These are phyloP conservation scores for Westerdykella ornata DNA, from an alignment of 2,329 filamentous ascomycete genomes.

Conservation along the genomic window DNA sequence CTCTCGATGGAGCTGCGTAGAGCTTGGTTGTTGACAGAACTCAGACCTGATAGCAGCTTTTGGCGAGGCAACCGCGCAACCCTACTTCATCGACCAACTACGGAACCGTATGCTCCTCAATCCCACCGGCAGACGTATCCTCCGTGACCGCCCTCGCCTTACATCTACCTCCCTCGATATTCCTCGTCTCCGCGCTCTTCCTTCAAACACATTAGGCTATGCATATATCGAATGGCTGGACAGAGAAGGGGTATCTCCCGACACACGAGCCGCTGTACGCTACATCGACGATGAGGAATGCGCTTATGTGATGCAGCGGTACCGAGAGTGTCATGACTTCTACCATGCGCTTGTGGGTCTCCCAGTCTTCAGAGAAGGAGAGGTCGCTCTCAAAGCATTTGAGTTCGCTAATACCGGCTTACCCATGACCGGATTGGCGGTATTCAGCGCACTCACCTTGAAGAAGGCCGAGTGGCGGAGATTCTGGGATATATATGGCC, in stretches of 20 bases:
- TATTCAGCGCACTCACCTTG: constrained; percentile 62
- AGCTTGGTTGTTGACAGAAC: not conserved
- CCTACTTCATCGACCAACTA: constrained; percentile 89
- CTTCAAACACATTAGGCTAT: constrained; percentile 66
- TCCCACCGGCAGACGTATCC: constrained; percentile 80
- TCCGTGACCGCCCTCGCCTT: constrained; percentile 82
- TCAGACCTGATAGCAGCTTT: constrained; percentile 85
- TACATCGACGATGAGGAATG: constrained; percentile 95
- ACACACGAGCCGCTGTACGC: constrained; percentile 72
- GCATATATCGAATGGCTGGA: constrained; percentile 90
- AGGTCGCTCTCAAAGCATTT: constrained; percentile 95
- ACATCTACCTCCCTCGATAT: constrained; percentile 66
- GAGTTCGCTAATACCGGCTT: constrained; percentile 92
- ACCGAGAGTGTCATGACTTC: constrained; percentile 95
- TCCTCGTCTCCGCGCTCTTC: constrained; percentile 62
- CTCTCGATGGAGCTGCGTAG: not conserved
- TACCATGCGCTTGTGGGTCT: constrained; percentile 91
- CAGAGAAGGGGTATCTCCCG: constrained; percentile 84
- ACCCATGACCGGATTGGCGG: constrained; percentile 87
- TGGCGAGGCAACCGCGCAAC: constrained; percentile 90
- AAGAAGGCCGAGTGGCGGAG: constrained; percentile 57
- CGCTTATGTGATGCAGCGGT: constrained; percentile 97
- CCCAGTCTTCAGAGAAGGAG: constrained; percentile 87
- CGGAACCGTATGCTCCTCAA: constrained; percentile 83
- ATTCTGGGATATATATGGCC: constrained; percentile 71